Percentiles rank a stretch among this genome's conserved stretches.
Evolutionary conservation across 352 stramenopile genomes (phyloP).

Genomic region (Salisapilia sapeloensis): DNA sequence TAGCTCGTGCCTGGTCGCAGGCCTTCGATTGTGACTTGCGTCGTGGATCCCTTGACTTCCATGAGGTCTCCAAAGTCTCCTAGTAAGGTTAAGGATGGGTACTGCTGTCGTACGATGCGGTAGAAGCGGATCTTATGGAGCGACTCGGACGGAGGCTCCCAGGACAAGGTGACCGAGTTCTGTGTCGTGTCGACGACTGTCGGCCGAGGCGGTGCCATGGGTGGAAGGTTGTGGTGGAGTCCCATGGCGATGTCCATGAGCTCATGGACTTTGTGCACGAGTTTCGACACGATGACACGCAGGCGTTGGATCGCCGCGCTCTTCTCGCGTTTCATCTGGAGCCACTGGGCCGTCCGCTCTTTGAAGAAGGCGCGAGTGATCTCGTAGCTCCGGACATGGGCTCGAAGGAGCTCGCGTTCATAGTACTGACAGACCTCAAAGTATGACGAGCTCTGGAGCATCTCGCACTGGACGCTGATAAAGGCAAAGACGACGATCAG

Average conservation of each 20-base stretch:
- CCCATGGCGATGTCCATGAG: slow-evolving; percentile 81
- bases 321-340: slow-evolving; percentile 70
- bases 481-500: slow-evolving; percentile 69
- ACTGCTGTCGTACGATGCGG: slow-evolving; percentile 60
- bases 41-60: slow-evolving; percentile 38
- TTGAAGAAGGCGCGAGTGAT: slow-evolving; percentile 50
- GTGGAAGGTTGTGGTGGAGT: slow-evolving; percentile 66
- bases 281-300: slow-evolving; percentile 77
- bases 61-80: slow-evolving; percentile 70
- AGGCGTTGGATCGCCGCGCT: slow-evolving; percentile 62
- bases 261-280: slow-evolving; percentile 79
- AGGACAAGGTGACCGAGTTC: slow-evolving; percentile 60
- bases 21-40: slow-evolving; percentile 43
- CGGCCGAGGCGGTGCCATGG: slow-evolving; percentile 51
- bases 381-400: slow-evolving; percentile 26
- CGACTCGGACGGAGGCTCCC: slow-evolving; percentile 33
- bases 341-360: slow-evolving; percentile 51
- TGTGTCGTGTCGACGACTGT: slow-evolving; percentile 33
- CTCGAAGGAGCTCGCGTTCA: slow-evolving; percentile 24
- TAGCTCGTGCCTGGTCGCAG: slow-evolving; percentile 67
- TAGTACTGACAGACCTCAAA: slow-evolving; percentile 31
- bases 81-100: slow-evolving; percentile 65
- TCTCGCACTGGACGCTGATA: slow-evolving; percentile 74
- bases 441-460: slow-evolving; percentile 42
- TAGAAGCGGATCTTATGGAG: slow-evolving; percentile 75